phyloP scores from a whole-genome alignment of 169 alveolate genomes.

The Cryptosporidium bovis region DNA sequence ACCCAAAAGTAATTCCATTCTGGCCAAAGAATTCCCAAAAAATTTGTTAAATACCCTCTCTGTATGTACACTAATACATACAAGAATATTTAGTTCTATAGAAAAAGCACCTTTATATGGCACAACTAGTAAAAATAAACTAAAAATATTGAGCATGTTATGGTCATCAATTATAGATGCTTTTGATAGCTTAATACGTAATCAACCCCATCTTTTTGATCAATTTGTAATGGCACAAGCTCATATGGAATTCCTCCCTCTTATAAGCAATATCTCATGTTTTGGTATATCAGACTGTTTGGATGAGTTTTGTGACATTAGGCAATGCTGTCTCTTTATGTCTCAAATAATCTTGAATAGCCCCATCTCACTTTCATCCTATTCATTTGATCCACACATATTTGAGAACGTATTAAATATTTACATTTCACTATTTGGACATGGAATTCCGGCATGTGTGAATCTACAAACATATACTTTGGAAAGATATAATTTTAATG shows the following conservation, averaged over 20 bases:
- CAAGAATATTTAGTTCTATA: slow-evolving; percentile 5
- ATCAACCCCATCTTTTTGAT: slow-evolving; percentile 45
- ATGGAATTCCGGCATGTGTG: slow-evolving; percentile 68
- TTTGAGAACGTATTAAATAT: slow-evolving; percentile 37
- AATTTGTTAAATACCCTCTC: slow-evolving; percentile 41
- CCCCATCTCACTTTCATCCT: slow-evolving; percentile 46
- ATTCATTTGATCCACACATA: slow-evolving; percentile 27
- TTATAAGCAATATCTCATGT: slow-evolving; percentile 24
- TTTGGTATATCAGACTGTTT: neutral
- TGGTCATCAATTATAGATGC: slow-evolving; percentile 25
- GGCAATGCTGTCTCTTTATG: slow-evolving; percentile 60
- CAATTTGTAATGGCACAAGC: slow-evolving; percentile 46
- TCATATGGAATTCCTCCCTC: slow-evolving; percentile 59
- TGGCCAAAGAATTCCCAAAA: slow-evolving; percentile 13
- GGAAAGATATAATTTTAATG: neutral
- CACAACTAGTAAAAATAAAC: neutral
- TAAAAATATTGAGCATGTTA: slow-evolving; percentile 29
- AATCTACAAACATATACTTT: neutral
- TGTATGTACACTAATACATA: slow-evolving; percentile 31
- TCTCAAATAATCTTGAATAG: slow-evolving; percentile 64
- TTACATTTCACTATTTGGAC: slow-evolving; percentile 47
- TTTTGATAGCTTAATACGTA: slow-evolving; percentile 49
- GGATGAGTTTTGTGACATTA: neutral
- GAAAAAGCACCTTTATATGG: slow-evolving; percentile 2
- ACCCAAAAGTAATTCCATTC: neutral